Evolutionary conservation across 768 basidiomycete species (phyloP).

Genomic region (Leucocoprinus birnbaumii): DNA sequence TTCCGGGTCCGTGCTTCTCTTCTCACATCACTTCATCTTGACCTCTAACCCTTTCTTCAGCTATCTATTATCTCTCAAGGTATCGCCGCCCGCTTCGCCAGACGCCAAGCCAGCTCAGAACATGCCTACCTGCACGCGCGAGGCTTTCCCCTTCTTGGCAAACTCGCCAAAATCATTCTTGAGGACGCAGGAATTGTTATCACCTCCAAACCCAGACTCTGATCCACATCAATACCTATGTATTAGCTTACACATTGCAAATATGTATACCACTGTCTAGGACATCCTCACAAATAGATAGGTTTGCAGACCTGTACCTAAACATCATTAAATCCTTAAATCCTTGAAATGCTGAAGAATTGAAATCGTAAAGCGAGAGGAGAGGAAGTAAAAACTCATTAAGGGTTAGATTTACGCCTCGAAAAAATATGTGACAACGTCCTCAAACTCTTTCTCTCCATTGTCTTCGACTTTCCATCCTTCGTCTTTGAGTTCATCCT

Average conservation of each 20-base stretch:
- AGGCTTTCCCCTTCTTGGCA: conserved; percentile 61
- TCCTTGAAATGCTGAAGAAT: too few relatives aligned
- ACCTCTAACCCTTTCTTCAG: conserved; percentile 22
- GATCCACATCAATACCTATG: background rate
- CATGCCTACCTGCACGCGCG: conserved; percentile 45
- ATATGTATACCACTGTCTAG: background rate
- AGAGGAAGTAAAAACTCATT: background rate
- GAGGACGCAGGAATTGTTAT: conserved; percentile 48
- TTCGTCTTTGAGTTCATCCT: background rate
- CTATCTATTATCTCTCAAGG: conserved; percentile 84
- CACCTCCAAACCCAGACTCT: conserved; percentile 29
- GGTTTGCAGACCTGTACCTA: too few relatives aligned
- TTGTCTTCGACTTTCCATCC: background rate
- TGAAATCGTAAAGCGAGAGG: too few relatives aligned
- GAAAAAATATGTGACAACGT: background rate
- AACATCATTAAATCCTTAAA: too few relatives aligned
- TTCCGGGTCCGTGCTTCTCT: conserved; percentile 63
- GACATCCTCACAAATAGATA: too few relatives aligned
- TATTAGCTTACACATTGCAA: background rate
- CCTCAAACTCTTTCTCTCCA: background rate
- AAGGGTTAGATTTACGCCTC: background rate
- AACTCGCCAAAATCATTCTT: conserved; percentile 55
- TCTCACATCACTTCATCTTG: background rate
- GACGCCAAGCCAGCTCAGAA: conserved; percentile 89
- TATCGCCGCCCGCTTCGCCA: conserved; percentile 82